Evolutionary conservation across 2,329 filamentous ascomycete genomes (phyloP), one percentile per base, ranked within the genome.

Genomic region (Lachnellula hyalina): DNA sequence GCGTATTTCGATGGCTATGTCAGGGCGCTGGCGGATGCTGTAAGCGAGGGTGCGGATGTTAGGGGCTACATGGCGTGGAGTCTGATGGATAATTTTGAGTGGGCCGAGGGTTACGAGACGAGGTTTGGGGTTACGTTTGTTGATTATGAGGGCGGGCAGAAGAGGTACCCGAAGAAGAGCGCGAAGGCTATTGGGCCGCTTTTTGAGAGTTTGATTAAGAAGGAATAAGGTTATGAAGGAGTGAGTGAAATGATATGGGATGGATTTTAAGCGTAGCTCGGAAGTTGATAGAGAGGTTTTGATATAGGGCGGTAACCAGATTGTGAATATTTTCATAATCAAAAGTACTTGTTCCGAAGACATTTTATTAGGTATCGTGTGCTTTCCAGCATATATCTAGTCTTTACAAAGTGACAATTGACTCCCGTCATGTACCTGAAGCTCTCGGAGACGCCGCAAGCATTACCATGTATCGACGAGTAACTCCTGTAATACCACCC

Each of bases 31-130:
- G 88, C 86, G 25, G 80, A 86, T 65, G 89, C 90, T 2, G 81
- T 81, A 38, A 73, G 85, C 64, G 88, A 94, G 65, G 85, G 86
- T n/a, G 88, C 91, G 48, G 80, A 93, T 65, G 86, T 93, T 52
- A 78, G 80, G 63, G 89, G 85, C 4, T 95, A 94, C 72, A 83
- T 93, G 76, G 90, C 87, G 15, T 96, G 90, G 90, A 90, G 86
- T 70, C 78, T 96, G 61, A 82, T 96, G 80, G 90, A 95, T 54
- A 70, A 70, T 50, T 70, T 70, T 53, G 68, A 70, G 61, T 70
- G 68, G 68, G 88, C 90, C n/a, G 90, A 95, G 70, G 90, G 90
- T 11, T 96, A 93, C 68, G 85, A 89, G 74, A 94, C 89, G 44
- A 81, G 90, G 41, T 95, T 95, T 65, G 90, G 90, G 25, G 89